A percentile compares a stretch with the other conserved stretches of the same genome.
Evolutionary conservation across 1,139 yeast genomes (phyloP).

Genomic region (Candida anutae): DNA sequence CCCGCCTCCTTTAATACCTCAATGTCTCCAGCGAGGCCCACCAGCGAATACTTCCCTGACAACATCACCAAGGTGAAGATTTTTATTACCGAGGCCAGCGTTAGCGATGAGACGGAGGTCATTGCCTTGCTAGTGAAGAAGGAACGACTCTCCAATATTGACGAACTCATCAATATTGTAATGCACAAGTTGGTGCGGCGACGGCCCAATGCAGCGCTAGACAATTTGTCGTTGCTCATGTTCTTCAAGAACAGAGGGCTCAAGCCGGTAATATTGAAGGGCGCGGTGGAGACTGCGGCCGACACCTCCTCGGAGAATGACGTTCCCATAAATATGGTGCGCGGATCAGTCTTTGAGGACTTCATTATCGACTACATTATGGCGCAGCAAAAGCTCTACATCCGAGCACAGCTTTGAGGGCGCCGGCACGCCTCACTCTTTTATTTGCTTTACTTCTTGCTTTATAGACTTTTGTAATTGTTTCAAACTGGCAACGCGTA

Average conservation of each 20-base stretch:
- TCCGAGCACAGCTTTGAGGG: constrained; percentile 11
- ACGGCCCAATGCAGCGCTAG: constrained; percentile 9
- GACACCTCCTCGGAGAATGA: no score
- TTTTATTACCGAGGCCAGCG: constrained; percentile 6
- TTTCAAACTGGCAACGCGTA: no score
- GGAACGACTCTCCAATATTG: constrained; percentile 16
- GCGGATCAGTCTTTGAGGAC: no score
- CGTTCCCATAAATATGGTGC: no score
- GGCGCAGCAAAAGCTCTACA: constrained; percentile 19
- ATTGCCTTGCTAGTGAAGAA: constrained; percentile 19
- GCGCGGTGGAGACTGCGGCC: constrained; percentile 3
- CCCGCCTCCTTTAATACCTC: neutral
- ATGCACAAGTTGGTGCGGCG: constrained; percentile 13
- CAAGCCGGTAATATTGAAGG: constrained; percentile 19
- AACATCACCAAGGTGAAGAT: constrained; percentile 15
- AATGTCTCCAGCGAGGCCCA: neutral
- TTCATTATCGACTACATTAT: constrained; percentile 15
- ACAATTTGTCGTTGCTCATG: constrained; percentile 14
- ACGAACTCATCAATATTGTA: constrained; percentile 21
- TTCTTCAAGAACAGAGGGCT: constrained; percentile 18
- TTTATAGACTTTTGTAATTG: no score
- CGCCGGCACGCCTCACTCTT: neutral
- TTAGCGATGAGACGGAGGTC: constrained; percentile 1
- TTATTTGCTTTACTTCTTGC: no score
- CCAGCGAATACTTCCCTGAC: constrained; percentile 1